Base-by-base conservation (phyloP, 225 moss, liverwort and hornwort genomes). In the Straminergon stramineum region DNA sequence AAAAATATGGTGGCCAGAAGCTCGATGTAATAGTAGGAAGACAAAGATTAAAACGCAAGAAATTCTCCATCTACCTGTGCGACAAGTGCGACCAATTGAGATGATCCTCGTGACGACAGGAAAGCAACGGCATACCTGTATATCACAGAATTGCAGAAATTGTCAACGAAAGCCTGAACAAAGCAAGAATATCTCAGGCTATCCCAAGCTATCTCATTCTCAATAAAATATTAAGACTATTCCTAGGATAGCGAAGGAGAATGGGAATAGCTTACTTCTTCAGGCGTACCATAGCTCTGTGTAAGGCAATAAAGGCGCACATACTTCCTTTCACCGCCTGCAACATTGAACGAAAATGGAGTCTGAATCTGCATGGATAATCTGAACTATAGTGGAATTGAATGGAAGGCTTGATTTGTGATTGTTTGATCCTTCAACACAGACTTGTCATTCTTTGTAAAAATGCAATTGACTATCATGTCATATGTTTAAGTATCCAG, bases 301-400 rank as follows among this genome's bases (percentile, higher is more conserved):
- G 93, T 84, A 98, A 91, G 68, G 97, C 96, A 90, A 98, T 95
- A 88, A 97, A 98, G 67, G 97, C 98, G 85, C 95, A 96, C 55
- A 91, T 95, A 91, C 98, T 98, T 90, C 98, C 98, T 85, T 92
- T 95, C 43, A 98, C 93, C 48, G 93, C 96, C 96, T 98, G 94
- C 84, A 82, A 86, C 64, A 74, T 86, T 81, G 62, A 68, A 87
- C 70, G 64, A 81, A 84, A 69, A 81, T 66, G 51, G 45, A 61
- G 41, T 83, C 73, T 67, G n/a, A 17, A 20, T 89, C 74, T 83
- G 85, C 66, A 43, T 65, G 81, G 69, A 79, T 70, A 43, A 53
- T 88, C 75, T 84, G 84, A 79, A 86, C 61, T 79, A 35, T 61
- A 85, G 78, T 79, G 22, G n/a, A 68, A 39, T 52, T 66, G 18